A percentile compares a stretch with the other conserved stretches of the same genome.
Conservation (phyloP, 2,329 filamentous ascomycete genomes). For the Alternaria rosae region DNA sequence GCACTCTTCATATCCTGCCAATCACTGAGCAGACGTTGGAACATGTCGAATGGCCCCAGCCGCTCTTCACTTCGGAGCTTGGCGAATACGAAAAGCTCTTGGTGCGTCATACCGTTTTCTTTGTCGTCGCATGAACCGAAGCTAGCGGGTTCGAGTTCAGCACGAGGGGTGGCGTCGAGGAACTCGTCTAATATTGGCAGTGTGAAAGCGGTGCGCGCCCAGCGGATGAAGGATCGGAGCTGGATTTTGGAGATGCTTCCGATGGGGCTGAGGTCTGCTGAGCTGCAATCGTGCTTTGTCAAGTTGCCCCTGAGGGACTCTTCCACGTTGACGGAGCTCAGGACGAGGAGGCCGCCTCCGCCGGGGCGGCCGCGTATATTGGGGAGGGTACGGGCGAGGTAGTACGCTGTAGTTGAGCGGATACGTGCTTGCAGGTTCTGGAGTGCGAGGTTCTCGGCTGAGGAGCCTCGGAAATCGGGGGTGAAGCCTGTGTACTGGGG, state of each 20-base stretch:
- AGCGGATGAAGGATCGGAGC: slow-evolving; percentile 73
- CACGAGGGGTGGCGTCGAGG: slow-evolving; percentile 58
- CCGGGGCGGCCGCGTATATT: slow-evolving; percentile 64
- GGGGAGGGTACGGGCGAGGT: slow-evolving; percentile 69
- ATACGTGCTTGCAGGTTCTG: slow-evolving; percentile 35
- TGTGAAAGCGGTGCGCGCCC: slow-evolving; percentile 60
- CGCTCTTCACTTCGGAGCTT: slow-evolving; percentile 63
- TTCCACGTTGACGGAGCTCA: slow-evolving; percentile 72
- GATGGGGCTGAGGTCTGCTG: slow-evolving; percentile 64
- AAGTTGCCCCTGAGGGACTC: slow-evolving; percentile 63
- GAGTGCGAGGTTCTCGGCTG: neutral
- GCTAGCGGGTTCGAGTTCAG: slow-evolving; percentile 67
- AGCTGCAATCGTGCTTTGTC: slow-evolving; percentile 72
- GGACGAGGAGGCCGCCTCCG: slow-evolving; percentile 68
- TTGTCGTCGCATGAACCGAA: slow-evolving; percentile 63
- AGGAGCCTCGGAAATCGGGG: neutral
- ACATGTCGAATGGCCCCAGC: slow-evolving; percentile 59
- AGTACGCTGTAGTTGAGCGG: slow-evolving; percentile 71
- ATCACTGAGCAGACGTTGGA: slow-evolving; percentile 59
- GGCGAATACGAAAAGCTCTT: slow-evolving; percentile 62
- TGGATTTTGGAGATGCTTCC: slow-evolving; percentile 70
- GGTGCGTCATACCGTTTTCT: slow-evolving; percentile 60
- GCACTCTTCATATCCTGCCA: slow-evolving; percentile 55
- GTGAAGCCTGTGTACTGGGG: neutral
- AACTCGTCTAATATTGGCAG: slow-evolving; percentile 73